phyloP scores from a whole-genome alignment of 768 basidiomycete genomes.

The Leccinum subgranulosum region DNA sequence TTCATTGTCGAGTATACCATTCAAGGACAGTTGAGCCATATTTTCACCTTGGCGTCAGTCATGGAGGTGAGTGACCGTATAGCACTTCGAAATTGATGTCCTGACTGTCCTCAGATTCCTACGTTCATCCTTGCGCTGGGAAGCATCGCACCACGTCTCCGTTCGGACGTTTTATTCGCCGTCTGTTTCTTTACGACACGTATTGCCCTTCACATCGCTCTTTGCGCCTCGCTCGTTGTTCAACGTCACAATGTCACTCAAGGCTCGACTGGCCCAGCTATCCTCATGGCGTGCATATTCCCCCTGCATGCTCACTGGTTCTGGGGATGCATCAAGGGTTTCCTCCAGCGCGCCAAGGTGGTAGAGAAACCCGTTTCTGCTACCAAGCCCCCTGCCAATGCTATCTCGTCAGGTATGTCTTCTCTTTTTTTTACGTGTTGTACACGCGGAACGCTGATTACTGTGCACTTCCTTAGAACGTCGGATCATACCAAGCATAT shows the following conservation, averaged over 20 bases:
- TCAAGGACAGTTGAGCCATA: conserved; percentile 33
- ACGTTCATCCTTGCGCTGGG: conserved; percentile 51
- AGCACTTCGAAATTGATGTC: background rate
- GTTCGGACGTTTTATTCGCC: conserved; percentile 51
- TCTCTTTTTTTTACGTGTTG: background rate
- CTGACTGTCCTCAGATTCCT: conserved; percentile 38
- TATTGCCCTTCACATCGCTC: conserved; percentile 43
- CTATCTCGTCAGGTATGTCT: conserved; percentile 10
- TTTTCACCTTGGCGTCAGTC: conserved; percentile 42
- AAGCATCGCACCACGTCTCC: conserved; percentile 40
- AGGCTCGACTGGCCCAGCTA: conserved; percentile 38
- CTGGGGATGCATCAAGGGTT: conserved; percentile 45
- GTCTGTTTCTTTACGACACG: conserved; percentile 49
- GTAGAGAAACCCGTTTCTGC: background rate
- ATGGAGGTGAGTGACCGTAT: conserved; percentile 42
- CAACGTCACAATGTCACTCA: conserved; percentile 29
- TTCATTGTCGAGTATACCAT: conserved; percentile 39
- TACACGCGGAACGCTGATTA: background rate
- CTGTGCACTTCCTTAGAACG: conserved; percentile 12
- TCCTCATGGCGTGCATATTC: conserved; percentile 39
- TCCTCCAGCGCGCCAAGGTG: conserved; percentile 33
- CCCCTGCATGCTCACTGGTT: conserved; percentile 57
- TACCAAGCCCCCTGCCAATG: conserved; percentile 2
- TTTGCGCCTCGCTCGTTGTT: conserved; percentile 32
- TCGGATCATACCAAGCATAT: conserved; percentile 8